Base-by-base conservation (phyloP, 2,329 filamentous ascomycete species). In the Cyphellophora europaea region DNA sequence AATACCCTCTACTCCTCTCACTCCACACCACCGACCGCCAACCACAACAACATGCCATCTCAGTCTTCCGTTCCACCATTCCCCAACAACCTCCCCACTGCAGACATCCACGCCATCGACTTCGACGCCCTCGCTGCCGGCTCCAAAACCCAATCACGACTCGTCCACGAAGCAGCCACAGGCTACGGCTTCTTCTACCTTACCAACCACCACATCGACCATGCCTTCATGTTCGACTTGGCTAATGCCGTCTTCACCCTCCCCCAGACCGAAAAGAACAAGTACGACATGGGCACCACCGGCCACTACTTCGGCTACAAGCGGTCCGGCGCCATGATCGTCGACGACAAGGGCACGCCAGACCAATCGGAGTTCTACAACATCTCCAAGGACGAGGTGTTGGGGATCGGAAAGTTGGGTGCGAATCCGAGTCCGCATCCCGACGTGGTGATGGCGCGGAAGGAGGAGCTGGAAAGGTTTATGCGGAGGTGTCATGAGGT, bases 341-440 rank as follows among this genome's bases (percentile, higher is more conserved):
- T 48, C 5, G 47, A 49, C 30, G 44, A 39, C 17, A 41, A 41
- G 23, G 45, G 37, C 5, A 44, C 44, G 6, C 40, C 37, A 11
- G 44, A 45, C 27, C 42, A 40, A 10, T 34, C 32, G n/a, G 50
- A 57, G 23, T 46, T 48, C 30, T 56, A 53, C 42, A 52, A 48
- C 32, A 31, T 58, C 10, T 49, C 44, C 19, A 52, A 54, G 35
- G 54, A 58, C 28, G 50, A 53, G 13, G 38, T 57, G 5, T 39
- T 55, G 16, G 53, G 49, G 1, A 49, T 42, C n/a, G 27, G 36
- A 6, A 30, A 43, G 6, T 34, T 45, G 12, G 41, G 38, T 29
- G 43, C 43, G 30, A 29, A 28, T 19, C 41, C 51, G 18, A 15
- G 45, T 15, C 30, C 17, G 6, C 32, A 35, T 13, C 37, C 32